phyloP scores from a whole-genome alignment of 768 basidiomycete genomes.

The Gelatoporia subvermispora region DNA sequence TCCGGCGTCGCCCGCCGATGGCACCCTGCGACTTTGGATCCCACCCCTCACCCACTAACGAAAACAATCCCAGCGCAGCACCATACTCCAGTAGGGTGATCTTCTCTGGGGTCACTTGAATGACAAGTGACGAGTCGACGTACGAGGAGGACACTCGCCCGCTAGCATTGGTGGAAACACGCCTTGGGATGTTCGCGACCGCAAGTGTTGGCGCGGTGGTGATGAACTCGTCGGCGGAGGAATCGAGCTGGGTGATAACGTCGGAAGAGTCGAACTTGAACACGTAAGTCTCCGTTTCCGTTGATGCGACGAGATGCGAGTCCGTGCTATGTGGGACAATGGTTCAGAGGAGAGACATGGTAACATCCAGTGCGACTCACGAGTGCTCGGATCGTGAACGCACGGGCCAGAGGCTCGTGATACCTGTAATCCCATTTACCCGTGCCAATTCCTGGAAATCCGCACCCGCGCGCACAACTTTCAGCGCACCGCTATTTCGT shows the following conservation, averaged over 20 bases:
- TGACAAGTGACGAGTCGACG: conserved; percentile 47
- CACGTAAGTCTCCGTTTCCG: conserved; percentile 47
- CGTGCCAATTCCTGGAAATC: conserved; percentile 65
- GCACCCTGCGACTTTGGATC: conserved; percentile 14
- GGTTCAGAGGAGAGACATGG: too few relatives aligned
- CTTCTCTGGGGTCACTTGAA: conserved; percentile 67
- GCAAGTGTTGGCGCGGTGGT: conserved; percentile 55
- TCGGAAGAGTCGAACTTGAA: conserved; percentile 48
- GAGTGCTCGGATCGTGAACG: conserved; percentile 39
- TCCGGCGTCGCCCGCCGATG: conserved; percentile 27
- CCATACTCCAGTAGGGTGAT: conserved; percentile 57
- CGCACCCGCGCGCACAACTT: conserved; percentile 76
- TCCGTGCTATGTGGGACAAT: conserved; percentile 37
- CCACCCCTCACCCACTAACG: conserved; percentile 37
- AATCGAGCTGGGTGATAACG: conserved; percentile 35
- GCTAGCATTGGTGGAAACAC: conserved; percentile 15
- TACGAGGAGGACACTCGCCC: conserved; percentile 26
- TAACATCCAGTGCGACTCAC: too few relatives aligned
- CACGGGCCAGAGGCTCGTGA: conserved; percentile 63
- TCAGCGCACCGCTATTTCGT: conserved; percentile 68
- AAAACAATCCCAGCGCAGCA: conserved; percentile 35
- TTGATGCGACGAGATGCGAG: conserved; percentile 57
- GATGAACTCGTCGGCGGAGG: conserved; percentile 38
- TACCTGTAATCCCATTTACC: conserved; percentile 50
- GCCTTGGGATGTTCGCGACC: conserved; percentile 49